Evolutionary conservation across 805 yeast species (phyloP), one percentile per base, ranked within the genome.

Genomic region (Yarrowia deformans): DNA sequence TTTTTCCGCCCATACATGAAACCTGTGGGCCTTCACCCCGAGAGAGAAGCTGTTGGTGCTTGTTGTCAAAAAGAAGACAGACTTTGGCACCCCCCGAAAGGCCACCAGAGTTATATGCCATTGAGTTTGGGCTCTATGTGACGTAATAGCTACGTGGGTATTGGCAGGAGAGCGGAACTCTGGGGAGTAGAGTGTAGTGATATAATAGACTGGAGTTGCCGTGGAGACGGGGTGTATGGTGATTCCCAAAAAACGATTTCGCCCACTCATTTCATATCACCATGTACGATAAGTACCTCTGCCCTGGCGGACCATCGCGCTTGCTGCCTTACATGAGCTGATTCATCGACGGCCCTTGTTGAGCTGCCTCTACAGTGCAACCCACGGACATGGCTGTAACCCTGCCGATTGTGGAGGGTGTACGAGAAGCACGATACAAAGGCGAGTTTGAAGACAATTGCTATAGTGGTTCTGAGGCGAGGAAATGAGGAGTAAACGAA

Each of bases 401-500:
- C 60, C 60, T 54, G 45, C 60, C 45, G 32, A 23, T 23, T 23
- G 29, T 23, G 29, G 29, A 23, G 29, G 29, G 29, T n/a, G n/a
- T 23, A 23, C 29, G 29, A 23, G 29, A 23, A 23, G 29, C 14
- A 13, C 14, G 18, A 35, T 19, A 52, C 58, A 52, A 52, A 37
- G 58, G 18, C 43, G 45, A 54, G 60, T 39, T 54, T 54, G 60
- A 54, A 54, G 60, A 54, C 60, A 39, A 54, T 37, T 39, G 60
- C 32, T 19, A 23, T 23, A 23, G 29, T 23, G n/a, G n/a, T n/a
- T n/a, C n/a, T n/a, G n/a, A n/a, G n/a, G n/a, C n/a, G n/a, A n/a
- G n/a, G n/a, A n/a, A n/a, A n/a, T n/a, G n/a, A n/a, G n/a, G n/a
- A n/a, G n/a, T n/a, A n/a, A n/a, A n/a, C n/a, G n/a, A n/a, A n/a